Percentiles rank a stretch among this genome's conserved stretches.
Conservation (phyloP, 768 basidiomycete genomes). For the Auriscalpium orientale region DNA sequence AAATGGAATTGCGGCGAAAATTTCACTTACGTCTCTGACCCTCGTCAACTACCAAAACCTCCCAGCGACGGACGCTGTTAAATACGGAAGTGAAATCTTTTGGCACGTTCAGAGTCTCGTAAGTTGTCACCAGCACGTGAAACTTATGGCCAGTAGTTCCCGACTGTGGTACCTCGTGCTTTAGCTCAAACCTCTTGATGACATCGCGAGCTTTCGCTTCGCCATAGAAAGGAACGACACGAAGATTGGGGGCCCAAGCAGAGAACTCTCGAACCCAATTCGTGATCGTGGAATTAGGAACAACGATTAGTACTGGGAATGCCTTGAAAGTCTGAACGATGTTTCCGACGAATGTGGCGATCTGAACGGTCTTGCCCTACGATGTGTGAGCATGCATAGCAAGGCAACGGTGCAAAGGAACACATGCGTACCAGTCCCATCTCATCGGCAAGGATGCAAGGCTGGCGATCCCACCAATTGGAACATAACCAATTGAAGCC, state of each 20-base stretch:
- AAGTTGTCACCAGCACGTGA: slow-evolving; percentile 90
- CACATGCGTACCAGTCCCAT: slow-evolving; percentile 73
- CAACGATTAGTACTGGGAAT: slow-evolving; percentile 81
- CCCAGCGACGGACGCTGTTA: slow-evolving; percentile 83
- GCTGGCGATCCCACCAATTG: slow-evolving; percentile 83
- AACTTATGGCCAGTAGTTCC: slow-evolving; percentile 54
- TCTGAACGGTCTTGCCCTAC: slow-evolving; percentile 89
- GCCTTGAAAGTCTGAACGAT: slow-evolving; percentile 49
- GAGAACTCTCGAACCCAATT: slow-evolving; percentile 96
- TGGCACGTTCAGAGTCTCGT: slow-evolving; percentile 67
- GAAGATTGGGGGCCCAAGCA: slow-evolving; percentile 67
- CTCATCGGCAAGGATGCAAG: slow-evolving; percentile 91
- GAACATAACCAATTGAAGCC: slow-evolving; percentile 81
- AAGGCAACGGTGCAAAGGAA: not conserved
- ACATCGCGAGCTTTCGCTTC: slow-evolving; percentile 73
- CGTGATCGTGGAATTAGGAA: slow-evolving; percentile 93
- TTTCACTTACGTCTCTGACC: slow-evolving; percentile 71
- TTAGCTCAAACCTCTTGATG: slow-evolving; percentile 76
- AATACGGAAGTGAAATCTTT: slow-evolving; percentile 73
- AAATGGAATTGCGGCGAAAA: slow-evolving; percentile 2
- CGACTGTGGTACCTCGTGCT: slow-evolving; percentile 36
- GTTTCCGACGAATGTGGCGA: slow-evolving; percentile 74
- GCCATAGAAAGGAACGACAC: slow-evolving; percentile 84
- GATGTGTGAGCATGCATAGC: not conserved
- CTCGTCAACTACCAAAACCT: slow-evolving; percentile 89